Evolutionary conservation across 208 protist genomes (phyloP), one percentile per base, ranked within the genome.

Genomic region (Porcisia hertigi): DNA sequence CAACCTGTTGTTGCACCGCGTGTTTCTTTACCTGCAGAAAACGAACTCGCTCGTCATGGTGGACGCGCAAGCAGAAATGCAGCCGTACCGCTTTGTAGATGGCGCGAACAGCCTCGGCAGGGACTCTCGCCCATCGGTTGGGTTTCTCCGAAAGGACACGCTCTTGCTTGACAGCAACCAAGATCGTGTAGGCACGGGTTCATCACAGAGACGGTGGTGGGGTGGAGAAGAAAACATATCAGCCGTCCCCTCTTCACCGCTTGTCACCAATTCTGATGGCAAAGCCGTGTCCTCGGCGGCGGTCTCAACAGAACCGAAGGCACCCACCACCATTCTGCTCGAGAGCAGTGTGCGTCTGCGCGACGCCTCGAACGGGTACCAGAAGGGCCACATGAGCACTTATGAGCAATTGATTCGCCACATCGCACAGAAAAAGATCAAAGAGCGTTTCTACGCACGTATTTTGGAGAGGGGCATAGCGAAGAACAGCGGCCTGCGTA

Each of bases 21-120:
- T 96, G n/a, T 77, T 77, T 30, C 69, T 92, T 1, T 96, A 94
- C 73, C 69, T 92, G 47, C 88, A 93, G 45, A 79, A 75, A 49
- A 88, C 83, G 0, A 60, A 85, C 34, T 86, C 83, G 12, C 57
- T 75, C 34, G 87, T 94, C 20, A 57, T 91, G 45, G 76, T 94
- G 39, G 83, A 96, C 54, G 59, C 76, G 25, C 69, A 45, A 20
- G 60, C 49, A 16, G 87, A 92, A 54, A 73, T 96, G 52, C 36
- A 62, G 30, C 81, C 87, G 4, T 57, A 88, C 39, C 88, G 88
- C n/a, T 96, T 96, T 53, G 83, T 86, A n/a, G 58, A 74, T 34
- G 49, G 78, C n/a, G 64, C 73, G 23, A 62, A 49, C 67, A 82
- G 67, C 41, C 45, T 74, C 7, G 78, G 78, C 18, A 53, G n/a